Percentiles rank a stretch among this genome's conserved stretches.
Conservation (phyloP, 2,329 filamentous ascomycete species). For the Aspergillus latus region DNA sequence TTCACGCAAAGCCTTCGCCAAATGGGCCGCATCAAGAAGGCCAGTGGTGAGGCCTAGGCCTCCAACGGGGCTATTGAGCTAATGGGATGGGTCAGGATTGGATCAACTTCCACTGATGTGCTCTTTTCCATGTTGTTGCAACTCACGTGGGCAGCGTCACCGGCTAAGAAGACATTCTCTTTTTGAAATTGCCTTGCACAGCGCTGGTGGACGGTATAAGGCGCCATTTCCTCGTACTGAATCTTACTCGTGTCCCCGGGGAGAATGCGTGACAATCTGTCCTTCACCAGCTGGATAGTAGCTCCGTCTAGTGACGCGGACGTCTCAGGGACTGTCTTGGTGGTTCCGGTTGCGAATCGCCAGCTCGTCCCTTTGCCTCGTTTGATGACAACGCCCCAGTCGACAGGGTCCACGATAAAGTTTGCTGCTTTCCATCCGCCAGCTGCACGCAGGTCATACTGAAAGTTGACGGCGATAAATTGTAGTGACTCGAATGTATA, state of each 20-base stretch:
- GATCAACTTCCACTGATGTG: too few relatives aligned
- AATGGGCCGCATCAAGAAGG: neutral
- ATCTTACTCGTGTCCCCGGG: neutral
- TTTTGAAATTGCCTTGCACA: neutral
- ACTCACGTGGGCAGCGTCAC: slow-evolving; percentile 4
- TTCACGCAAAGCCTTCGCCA: neutral
- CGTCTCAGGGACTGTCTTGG: neutral
- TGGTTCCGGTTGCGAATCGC: slow-evolving; percentile 1
- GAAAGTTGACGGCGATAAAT: slow-evolving; percentile 2
- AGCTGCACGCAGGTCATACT: neutral
- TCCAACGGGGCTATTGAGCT: slow-evolving; percentile 4
- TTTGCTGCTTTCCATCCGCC: slow-evolving; percentile 1
- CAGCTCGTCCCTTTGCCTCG: slow-evolving; percentile 4
- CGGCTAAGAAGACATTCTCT: neutral
- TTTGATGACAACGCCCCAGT: slow-evolving; percentile 2
- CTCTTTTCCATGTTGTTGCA: neutral
- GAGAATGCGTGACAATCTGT: neutral
- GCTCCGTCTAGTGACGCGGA: neutral
- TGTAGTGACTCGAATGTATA: neutral
- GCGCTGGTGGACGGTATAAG: slow-evolving; percentile 1
- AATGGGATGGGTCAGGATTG: neutral
- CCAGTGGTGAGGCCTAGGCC: slow-evolving; percentile 1
- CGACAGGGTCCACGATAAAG: slow-evolving; percentile 2
- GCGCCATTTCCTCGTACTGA: neutral
- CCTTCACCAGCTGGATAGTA: neutral